Base-by-base conservation (phyloP, 257 asterid species). In the Plantago elongata region DNA sequence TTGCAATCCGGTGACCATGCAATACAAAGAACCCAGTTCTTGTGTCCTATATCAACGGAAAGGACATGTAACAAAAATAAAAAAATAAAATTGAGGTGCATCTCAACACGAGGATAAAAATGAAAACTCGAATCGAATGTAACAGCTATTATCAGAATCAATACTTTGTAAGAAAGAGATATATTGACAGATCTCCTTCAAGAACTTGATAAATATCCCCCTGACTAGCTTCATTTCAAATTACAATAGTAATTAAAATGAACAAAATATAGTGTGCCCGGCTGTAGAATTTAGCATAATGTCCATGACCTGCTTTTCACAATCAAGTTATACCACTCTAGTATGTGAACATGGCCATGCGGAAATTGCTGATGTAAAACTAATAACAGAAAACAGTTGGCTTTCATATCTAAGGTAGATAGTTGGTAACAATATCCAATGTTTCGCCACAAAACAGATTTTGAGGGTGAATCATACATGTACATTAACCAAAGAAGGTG, bases 1-100 rank as follows among this genome's bases (percentile, higher is more conserved):
- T 78, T 83, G 68, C 97, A 86, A 75, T 92, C 97, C 14, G 95
- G 93, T 37, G 98, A 84, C 98, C 97, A 92, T 52, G 98, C 91
- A 72, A 92, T 87, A 72, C 84, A 84, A 49, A 92, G 96, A 68
- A 89, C 97, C 95, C 96, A 92, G 74, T 89, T 92, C 74, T 69
- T 84, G 75, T 92, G 97, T 57, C 98, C 98, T 92, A 64, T 34
- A 34, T 34, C 40, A 61, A 72, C 42, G 54, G 64, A 61, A n/a
- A 27, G 37, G 55, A 56, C 34, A 47, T 17, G 22, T 43, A 10
- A 51, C 57, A 63, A 57, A 12, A 11, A 37, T 37, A 62, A 65
- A 62, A 62, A 60, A 7, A 17, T n/a, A 54, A 54, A 34, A 34
- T 34, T 34, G 40, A 34, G 40, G 11, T 11, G 15, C 42, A 5